Evolutionary conservation across 2,329 filamentous ascomycete genomes (phyloP).

Genomic region (Botrytis fabae): DNA sequence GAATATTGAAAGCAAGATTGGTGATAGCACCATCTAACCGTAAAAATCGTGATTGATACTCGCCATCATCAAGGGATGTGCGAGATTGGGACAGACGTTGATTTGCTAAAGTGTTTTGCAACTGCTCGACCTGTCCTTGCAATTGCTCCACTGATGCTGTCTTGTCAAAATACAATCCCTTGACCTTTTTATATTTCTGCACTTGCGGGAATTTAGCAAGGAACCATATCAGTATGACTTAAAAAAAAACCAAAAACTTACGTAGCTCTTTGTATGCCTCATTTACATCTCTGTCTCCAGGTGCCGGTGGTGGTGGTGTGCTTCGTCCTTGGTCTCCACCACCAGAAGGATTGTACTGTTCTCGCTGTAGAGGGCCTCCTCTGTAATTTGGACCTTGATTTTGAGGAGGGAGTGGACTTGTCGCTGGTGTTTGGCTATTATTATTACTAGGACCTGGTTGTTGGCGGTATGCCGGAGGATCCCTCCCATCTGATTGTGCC

Average conservation of each 20-base stretch:
- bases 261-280: conserved; percentile 47
- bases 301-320: conserved; percentile 48
- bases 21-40: conserved; percentile 91
- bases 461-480: conserved; percentile 36
- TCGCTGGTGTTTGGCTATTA: conserved; percentile 34
- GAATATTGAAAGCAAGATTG: conserved; percentile 92
- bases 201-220: conserved; percentile 53
- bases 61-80: conserved; percentile 91
- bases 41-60: conserved; percentile 87
- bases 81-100: conserved; percentile 93
- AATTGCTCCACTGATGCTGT: conserved; percentile 87
- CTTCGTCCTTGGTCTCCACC: conserved; percentile 47
- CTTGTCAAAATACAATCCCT: conserved; percentile 95
- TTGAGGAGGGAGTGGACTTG: conserved; percentile 31
- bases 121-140: conserved; percentile 84
- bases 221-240: not conserved
- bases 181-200: conserved; percentile 96
- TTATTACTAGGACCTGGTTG: conserved; percentile 30
- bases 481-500: conserved; percentile 35
- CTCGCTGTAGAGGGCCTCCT: conserved; percentile 40
- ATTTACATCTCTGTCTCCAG: conserved; percentile 36
- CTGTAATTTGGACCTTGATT: conserved; percentile 37
- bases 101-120: conserved; percentile 97
- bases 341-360: conserved; percentile 33
- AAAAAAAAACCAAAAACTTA: conserved; percentile 36